Conservation (phyloP, 805 yeast species). For the Grigorovia yakushimaensis region DNA sequence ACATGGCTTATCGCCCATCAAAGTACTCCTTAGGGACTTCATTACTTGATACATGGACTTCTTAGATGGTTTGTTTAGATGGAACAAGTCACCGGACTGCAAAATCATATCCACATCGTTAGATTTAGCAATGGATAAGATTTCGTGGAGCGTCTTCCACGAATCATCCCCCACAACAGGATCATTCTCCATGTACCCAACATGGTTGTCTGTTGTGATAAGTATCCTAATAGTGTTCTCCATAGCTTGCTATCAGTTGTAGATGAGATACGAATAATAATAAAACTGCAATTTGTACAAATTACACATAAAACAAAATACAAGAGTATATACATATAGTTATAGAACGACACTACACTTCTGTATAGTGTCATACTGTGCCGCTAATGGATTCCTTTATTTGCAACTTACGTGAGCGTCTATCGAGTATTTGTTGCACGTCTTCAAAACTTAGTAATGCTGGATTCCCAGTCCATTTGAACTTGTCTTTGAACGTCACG, state of each 20-base stretch:
- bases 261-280: neutral
- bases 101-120: constrained; percentile 78
- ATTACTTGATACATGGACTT: constrained; percentile 79
- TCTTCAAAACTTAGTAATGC: constrained; percentile 37
- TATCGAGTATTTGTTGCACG: constrained; percentile 56
- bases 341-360: no score
- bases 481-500: constrained; percentile 77
- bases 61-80: constrained; percentile 79
- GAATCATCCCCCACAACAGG: constrained; percentile 86
- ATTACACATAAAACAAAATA: neutral
- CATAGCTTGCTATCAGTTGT: neutral
- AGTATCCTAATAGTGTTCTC: constrained; percentile 64
- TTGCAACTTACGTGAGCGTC: constrained; percentile 71
- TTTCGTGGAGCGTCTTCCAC: constrained; percentile 79
- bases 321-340: no score
- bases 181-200: constrained; percentile 84
- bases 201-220: constrained; percentile 92
- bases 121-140: constrained; percentile 57
- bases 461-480: constrained; percentile 60
- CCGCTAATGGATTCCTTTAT: constrained; percentile 57
- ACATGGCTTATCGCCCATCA: constrained; percentile 82
- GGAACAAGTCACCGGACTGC: constrained; percentile 91
- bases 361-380: neutral
- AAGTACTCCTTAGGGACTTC: constrained; percentile 54
- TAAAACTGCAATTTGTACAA: neutral